These are phyloP conservation scores for Anaeromyces robustus DNA, from an alignment of 192 early-diverging fungal species.

Conservation along the genomic window DNA sequence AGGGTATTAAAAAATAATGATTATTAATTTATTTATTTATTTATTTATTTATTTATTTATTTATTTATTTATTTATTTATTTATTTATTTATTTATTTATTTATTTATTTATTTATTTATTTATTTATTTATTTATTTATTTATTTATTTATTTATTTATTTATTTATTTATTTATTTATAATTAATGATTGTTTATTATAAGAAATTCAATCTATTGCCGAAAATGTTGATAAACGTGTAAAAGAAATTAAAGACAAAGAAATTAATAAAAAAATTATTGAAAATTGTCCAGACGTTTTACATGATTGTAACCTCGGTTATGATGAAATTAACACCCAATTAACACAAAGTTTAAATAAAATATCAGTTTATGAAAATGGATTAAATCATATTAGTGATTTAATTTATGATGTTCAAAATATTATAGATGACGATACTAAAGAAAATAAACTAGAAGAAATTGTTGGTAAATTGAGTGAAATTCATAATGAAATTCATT, in stretches of 20 bases:
- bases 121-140: too few species aligned
- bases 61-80: too few species aligned
- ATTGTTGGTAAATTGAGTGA: neutral
- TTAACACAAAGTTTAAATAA: neutral
- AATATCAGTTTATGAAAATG: neutral
- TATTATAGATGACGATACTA: neutral
- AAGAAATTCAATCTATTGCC: neutral
- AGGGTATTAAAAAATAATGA: neutral
- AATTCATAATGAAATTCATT: neutral
- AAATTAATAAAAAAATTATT: neutral
- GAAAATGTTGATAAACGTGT: neutral
- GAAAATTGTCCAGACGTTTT: neutral
- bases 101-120: too few species aligned
- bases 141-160: too few species aligned
- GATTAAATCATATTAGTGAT: neutral
- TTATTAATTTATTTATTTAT: too few species aligned
- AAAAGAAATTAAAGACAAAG: neutral
- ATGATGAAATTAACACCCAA: neutral
- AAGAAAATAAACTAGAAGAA: neutral
- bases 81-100: too few species aligned
- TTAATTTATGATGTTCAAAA: neutral
- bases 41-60: too few species aligned
- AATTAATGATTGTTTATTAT: too few species aligned
- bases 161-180: too few species aligned
- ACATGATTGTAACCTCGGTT: neutral